Conservation (phyloP, 495 filamentous ascomycete species). For the Extremus antarcticus region DNA sequence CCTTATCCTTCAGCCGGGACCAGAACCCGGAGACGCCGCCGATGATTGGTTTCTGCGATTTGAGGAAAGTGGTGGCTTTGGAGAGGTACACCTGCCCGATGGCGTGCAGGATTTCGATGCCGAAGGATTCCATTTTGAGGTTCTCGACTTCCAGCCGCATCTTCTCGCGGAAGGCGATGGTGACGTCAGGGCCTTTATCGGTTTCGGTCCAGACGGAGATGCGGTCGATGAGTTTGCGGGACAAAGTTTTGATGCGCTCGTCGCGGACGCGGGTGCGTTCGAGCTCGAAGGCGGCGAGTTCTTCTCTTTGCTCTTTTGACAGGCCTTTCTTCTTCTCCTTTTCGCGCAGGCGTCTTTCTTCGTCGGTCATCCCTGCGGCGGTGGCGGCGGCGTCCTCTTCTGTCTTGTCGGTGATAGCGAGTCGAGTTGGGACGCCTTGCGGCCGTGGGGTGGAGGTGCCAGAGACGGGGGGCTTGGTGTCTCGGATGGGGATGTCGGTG, state of each 20-base stretch:
- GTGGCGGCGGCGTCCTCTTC: conserved; percentile 71
- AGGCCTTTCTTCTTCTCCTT: conserved; percentile 78
- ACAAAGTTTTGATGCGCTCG: conserved; percentile 75
- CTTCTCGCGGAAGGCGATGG: conserved; percentile 82
- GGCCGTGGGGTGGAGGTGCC: conserved; percentile 58
- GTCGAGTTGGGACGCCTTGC: conserved; percentile 57
- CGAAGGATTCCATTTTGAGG: conserved; percentile 98
- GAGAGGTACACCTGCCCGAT: conserved; percentile 81
- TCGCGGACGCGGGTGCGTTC: conserved; percentile 78
- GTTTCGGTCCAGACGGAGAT: conserved; percentile 96
- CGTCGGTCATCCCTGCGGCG: conserved; percentile 58
- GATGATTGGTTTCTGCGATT: conserved; percentile 82
- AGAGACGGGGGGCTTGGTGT: conserved; percentile 26
- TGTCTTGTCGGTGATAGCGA: conserved; percentile 77
- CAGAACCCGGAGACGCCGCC: conserved; percentile 86
- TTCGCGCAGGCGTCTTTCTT: conserved; percentile 65
- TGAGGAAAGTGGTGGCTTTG: conserved; percentile 78
- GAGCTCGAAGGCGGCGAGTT: conserved; percentile 74
- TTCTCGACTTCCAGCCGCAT: conserved; percentile 93
- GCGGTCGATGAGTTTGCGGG: conserved; percentile 75
- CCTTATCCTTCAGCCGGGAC: conserved; percentile 89
- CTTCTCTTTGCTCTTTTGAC: conserved; percentile 80
- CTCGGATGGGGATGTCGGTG: conserved; percentile 6
- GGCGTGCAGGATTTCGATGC: conserved; percentile 91
- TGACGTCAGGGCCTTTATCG: conserved; percentile 77